These are phyloP conservation scores for Globisporangium radiosum DNA, from an alignment of 352 stramenopile genomes.

Conservation along the genomic window DNA sequence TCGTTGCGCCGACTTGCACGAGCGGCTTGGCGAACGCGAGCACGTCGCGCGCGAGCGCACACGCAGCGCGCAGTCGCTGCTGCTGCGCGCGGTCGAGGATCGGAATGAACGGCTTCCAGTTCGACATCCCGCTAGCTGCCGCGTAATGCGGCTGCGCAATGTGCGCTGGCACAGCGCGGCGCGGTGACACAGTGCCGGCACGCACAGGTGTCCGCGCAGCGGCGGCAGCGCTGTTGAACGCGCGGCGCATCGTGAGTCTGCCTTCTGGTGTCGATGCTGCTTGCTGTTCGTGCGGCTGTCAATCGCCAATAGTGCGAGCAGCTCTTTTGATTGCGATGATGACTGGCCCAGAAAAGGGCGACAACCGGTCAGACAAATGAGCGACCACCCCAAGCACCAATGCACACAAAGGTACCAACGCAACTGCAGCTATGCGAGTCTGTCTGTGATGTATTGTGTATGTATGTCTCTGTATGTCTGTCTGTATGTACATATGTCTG, in stretches of 20 bases:
- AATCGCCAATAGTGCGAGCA: no score
- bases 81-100: constrained; percentile 68
- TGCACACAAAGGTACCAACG: background rate
- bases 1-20: constrained; percentile 81
- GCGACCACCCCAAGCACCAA: background rate
- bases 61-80: constrained; percentile 56
- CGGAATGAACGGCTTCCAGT: constrained; percentile 66
- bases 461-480: background rate
- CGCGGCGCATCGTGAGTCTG: constrained; percentile 13
- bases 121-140: constrained; percentile 52
- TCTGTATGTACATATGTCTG: background rate
- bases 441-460: no score
- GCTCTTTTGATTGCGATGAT: background rate
- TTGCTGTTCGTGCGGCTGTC: no score
- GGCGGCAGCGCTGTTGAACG: constrained; percentile 21
- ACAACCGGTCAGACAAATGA: constrained; percentile 11
- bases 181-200: constrained; percentile 41
- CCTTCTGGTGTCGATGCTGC: no score
- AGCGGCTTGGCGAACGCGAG: constrained; percentile 69
- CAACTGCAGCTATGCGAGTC: no score
- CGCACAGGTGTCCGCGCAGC: constrained; percentile 31
- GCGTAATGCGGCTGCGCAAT: constrained; percentile 67
- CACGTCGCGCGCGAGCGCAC: constrained; percentile 70
- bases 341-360: background rate
- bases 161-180: constrained; percentile 34